Evolutionary conservation across 1,284 basidiomycete species (phyloP).

Genomic region (Trametes versicolor): DNA sequence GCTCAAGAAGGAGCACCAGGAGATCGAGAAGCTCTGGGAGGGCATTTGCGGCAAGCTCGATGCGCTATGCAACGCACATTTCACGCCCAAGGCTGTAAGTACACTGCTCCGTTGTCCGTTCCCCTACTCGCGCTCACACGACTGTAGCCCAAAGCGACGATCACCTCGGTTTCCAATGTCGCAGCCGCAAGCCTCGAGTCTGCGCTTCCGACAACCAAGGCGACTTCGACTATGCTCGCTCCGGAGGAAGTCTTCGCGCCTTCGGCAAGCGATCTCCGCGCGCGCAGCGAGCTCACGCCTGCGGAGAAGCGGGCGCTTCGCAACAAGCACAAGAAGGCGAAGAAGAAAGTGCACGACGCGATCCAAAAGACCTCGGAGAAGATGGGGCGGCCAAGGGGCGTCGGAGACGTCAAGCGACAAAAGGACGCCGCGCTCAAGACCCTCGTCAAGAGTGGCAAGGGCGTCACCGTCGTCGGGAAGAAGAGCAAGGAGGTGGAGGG

Average conservation of each 20-base stretch:
- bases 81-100: slow-evolving; percentile 91
- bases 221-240: slow-evolving; percentile 85
- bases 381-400: slow-evolving; percentile 60
- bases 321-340: slow-evolving; percentile 79
- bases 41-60: slow-evolving; percentile 91
- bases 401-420: slow-evolving; percentile 72
- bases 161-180: slow-evolving; percentile 88
- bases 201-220: slow-evolving; percentile 86
- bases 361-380: slow-evolving; percentile 77
- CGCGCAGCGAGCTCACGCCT: slow-evolving; percentile 87
- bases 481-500: slow-evolving; percentile 50
- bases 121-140: slow-evolving; percentile 16
- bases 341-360: slow-evolving; percentile 76
- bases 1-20: slow-evolving; percentile 88
- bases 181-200: slow-evolving; percentile 91
- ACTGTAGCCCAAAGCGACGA: slow-evolving; percentile 86
- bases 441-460: slow-evolving; percentile 86
- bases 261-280: slow-evolving; percentile 60
- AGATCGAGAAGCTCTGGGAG: slow-evolving; percentile 87
- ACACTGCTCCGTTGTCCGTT: slow-evolving; percentile 17
- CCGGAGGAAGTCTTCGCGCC: slow-evolving; percentile 92
- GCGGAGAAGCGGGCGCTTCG: slow-evolving; percentile 82
- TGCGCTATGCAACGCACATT: slow-evolving; percentile 94
- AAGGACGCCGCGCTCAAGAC: slow-evolving; percentile 84
- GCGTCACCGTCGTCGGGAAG: slow-evolving; percentile 90